Evolutionary conservation across 805 yeast species (phyloP), one percentile per base, ranked within the genome.

Genomic region (Yarrowia divulgata): DNA sequence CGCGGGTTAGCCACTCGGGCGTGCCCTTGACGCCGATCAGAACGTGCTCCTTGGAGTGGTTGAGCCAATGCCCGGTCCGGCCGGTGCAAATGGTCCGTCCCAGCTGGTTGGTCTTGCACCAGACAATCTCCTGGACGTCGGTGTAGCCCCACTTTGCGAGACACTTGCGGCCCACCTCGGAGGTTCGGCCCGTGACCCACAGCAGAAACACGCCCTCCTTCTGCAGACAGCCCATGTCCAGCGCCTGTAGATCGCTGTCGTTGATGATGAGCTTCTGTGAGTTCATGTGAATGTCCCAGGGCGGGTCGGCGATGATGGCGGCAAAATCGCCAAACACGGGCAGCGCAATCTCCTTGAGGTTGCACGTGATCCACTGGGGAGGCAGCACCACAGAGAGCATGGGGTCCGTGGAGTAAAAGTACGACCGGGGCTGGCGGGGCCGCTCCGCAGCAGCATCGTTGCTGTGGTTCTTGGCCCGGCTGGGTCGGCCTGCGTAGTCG

Each of bases 121-220:
- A 93, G 9, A 93, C 85, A 71, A 93, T 78, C 76, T 93, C 98
- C 77, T 93, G 94, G 29, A 85, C 79, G 6, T 89, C 86, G 45
- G 79, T 76, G 76, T 93, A 93, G 1, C 98, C 98, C 97, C 97
- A 93, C 70, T 85, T 86, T 4, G 77, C 77, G 69, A 93, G 80
- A 8, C 93, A 91, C 69, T 86, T 85, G 49, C 97, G 84, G 0
- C 98, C 98, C 23, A 90, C 82, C 73, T 94, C 97, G 73, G 92
- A 88, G 12, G 97, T 92, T 57, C 98, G 83, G 0, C 98, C 98
- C 0, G 98, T 94, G 12, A 94, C 98, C 98, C 98, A 93, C 34
- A 93, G 82, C 71, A 93, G 82, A 54, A 93, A 79, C 1, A 93
- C 80, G 0, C 98, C 98, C 74, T 91, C 97, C 68, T 87, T 88